Evolutionary conservation across 805 yeast species (phyloP).

Genomic region (Wickerhamomyces mucosus): DNA sequence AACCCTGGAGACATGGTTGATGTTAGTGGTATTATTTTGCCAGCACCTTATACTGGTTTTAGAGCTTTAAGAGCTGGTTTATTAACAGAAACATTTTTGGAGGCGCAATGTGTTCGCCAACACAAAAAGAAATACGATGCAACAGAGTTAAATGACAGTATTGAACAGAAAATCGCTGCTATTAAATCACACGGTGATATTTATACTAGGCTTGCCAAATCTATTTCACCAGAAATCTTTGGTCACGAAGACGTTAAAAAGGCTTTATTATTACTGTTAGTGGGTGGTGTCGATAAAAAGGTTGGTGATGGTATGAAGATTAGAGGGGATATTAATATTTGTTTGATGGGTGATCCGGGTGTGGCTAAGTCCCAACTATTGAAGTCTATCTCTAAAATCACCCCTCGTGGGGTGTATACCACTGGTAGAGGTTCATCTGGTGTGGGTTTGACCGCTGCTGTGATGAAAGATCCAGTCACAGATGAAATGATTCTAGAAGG

Average conservation of each 20-base stretch:
- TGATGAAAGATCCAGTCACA: conserved; percentile 97
- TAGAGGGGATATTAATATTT: conserved; percentile 92
- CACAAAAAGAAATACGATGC: conserved; percentile 82
- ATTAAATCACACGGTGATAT: conserved; percentile 57
- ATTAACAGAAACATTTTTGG: conserved; percentile 86
- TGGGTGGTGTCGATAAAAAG: conserved; percentile 93
- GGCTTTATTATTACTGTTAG: conserved; percentile 70
- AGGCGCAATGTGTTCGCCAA: conserved; percentile 77
- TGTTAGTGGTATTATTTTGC: conserved; percentile 84
- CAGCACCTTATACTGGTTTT: conserved; percentile 93
- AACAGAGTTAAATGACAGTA: conserved; percentile 46
- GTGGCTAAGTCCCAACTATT: conserved; percentile 96
- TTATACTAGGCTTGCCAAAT: conserved; percentile 70
- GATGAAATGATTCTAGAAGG: conserved; percentile 98
- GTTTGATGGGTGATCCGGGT: conserved; percentile 99
- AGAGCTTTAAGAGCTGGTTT: conserved; percentile 88
- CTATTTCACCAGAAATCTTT: conserved; percentile 96
- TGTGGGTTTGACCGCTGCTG: conserved; percentile 98
- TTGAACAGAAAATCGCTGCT: conserved; percentile 43
- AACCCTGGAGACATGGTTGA: conserved; percentile 95
- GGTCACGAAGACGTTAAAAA: conserved; percentile 94
- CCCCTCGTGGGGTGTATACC: conserved; percentile 95
- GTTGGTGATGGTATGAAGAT: conserved; percentile 96
- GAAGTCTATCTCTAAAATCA: conserved; percentile 82
- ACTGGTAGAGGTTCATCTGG: conserved; percentile 99